Percentiles rank a stretch among this genome's conserved stretches.
Conservation (phyloP, 2,329 filamentous ascomycete species). For the Colletotrichum sp. region DNA sequence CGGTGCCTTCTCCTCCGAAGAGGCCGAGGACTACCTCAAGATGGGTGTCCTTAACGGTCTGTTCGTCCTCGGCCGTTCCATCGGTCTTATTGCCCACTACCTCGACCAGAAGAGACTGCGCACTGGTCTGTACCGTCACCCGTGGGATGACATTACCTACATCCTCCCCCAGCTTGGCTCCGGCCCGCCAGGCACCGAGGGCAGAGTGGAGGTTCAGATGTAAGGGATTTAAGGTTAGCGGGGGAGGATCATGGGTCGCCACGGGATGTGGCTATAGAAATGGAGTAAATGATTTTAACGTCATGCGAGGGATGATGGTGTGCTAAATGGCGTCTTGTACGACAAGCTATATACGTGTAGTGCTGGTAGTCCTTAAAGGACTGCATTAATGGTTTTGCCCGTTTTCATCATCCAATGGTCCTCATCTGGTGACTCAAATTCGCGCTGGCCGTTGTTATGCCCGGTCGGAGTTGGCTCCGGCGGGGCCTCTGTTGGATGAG, state of each 20-base stretch:
- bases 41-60: conserved; percentile 99
- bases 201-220: conserved; percentile 88
- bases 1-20: conserved; percentile 93
- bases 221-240: conserved; percentile 41
- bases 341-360: conserved; percentile 41
- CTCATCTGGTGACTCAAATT: fast-evolving
- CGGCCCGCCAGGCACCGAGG: conserved; percentile 76
- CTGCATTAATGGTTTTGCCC: conserved; percentile 21
- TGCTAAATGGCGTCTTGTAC: conserved; percentile 34
- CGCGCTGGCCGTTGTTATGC: fast-evolving
- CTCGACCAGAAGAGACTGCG: conserved; percentile 99
- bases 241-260: conserved; percentile 17
- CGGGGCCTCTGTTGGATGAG: not conserved
- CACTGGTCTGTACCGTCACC: conserved; percentile 98
- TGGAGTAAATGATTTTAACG: conserved; percentile 23
- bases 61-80: conserved; percentile 95
- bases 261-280: conserved; percentile 22
- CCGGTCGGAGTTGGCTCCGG: not conserved
- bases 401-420: not conserved
- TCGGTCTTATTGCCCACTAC: conserved; percentile 99
- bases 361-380: conserved; percentile 34
- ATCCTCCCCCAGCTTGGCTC: conserved; percentile 82
- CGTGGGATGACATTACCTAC: conserved; percentile 98
- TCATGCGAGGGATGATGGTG: conserved; percentile 22
- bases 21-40: conserved; percentile 97